A percentile compares a stretch with the other conserved stretches of the same genome.
Conservation (phyloP, 140 eudicot species). For the Cichorium intybus region DNA sequence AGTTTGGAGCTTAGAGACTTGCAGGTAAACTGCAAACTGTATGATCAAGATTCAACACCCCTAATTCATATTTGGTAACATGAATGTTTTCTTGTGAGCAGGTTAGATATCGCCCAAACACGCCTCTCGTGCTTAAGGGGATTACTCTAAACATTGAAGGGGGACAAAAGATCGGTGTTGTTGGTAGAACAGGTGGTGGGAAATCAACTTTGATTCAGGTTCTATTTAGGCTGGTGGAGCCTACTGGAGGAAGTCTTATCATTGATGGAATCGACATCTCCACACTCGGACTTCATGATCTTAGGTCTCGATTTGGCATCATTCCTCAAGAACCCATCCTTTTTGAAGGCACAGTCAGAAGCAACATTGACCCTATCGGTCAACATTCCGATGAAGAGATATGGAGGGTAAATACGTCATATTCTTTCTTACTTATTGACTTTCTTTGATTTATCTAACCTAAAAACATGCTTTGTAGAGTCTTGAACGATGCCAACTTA, state of each 20-base stretch:
- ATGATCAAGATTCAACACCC: not conserved
- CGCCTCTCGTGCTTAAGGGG: slow-evolving; percentile 80
- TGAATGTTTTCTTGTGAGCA: slow-evolving; percentile 27
- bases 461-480: slow-evolving; percentile 35
- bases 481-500: slow-evolving; percentile 77
- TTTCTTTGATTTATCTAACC: slow-evolving; percentile 4
- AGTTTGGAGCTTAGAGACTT: slow-evolving; percentile 54
- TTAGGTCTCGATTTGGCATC: slow-evolving; percentile 83
- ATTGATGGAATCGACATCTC: slow-evolving; percentile 71
- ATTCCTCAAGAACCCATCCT: slow-evolving; percentile 93
- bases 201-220: slow-evolving; percentile 86
- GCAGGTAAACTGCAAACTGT: slow-evolving; percentile 42
- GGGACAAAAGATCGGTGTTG: slow-evolving; percentile 87
- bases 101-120: slow-evolving; percentile 75
- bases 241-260: slow-evolving; percentile 59
- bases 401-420: slow-evolving; percentile 49
- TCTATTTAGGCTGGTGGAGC: slow-evolving; percentile 81
- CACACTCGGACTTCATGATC: slow-evolving; percentile 80
- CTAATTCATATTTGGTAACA: not conserved
- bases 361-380: slow-evolving; percentile 87
- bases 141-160: slow-evolving; percentile 56
- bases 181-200: slow-evolving; percentile 95
- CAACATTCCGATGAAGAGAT: slow-evolving; percentile 72
- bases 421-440: not conserved
- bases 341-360: slow-evolving; percentile 85